phyloP scores from a whole-genome alignment of 2,329 filamentous ascomycete genomes.

The Myotisia sp. region DNA sequence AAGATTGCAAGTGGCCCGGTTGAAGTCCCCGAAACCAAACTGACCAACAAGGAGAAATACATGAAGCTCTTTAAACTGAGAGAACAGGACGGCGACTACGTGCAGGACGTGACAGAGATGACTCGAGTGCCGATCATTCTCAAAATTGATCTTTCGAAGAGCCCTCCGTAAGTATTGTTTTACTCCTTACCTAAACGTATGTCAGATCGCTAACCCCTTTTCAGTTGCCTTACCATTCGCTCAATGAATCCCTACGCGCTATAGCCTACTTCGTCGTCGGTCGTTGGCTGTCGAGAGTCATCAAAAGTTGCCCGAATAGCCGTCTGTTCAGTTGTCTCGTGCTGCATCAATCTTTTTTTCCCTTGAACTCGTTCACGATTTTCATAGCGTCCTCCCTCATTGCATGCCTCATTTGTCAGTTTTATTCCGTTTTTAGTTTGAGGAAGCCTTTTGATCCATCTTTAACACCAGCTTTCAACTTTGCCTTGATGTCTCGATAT shows the following conservation, averaged over 20 bases:
- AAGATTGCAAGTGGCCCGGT: conserved; percentile 56
- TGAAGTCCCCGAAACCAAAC: conserved; percentile 62
- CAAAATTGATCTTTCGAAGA: conserved; percentile 97
- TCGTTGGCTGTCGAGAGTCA: too few species aligned
- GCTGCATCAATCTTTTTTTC: too few species aligned
- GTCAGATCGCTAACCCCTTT: background rate
- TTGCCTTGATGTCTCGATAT: too few species aligned
- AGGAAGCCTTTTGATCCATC: too few species aligned
- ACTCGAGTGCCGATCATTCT: conserved; percentile 91
- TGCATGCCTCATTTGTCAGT: too few species aligned
- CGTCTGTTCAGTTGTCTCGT: too few species aligned
- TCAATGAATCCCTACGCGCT: conserved; percentile 39
- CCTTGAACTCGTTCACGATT: too few species aligned
- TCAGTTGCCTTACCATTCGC: conserved; percentile 36
- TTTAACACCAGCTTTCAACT: too few species aligned
- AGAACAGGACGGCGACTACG: conserved; percentile 88
- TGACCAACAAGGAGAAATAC: conserved; percentile 94
- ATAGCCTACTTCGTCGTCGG: too few species aligned
- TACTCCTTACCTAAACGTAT: background rate
- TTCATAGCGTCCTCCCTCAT: too few species aligned
- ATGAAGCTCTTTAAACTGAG: conserved; percentile 75
- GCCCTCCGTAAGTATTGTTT: conserved; percentile 72
- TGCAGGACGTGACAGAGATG: conserved; percentile 98
- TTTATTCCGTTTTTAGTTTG: too few species aligned
- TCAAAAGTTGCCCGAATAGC: too few species aligned